Percentiles rank a stretch among this genome's conserved stretches.
Evolutionary conservation across 1,139 yeast genomes (phyloP).

Genomic region (Hyphopichia khmerensis): DNA sequence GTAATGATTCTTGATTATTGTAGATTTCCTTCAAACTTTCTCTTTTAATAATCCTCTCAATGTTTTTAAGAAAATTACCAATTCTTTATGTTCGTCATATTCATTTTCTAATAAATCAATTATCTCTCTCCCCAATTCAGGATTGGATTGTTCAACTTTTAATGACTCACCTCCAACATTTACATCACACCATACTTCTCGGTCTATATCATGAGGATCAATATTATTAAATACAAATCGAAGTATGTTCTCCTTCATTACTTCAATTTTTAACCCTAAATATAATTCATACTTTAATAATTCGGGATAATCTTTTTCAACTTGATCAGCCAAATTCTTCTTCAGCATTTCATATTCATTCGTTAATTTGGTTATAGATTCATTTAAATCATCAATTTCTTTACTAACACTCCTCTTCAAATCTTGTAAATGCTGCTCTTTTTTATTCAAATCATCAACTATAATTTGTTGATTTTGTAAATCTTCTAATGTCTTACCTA

Average conservation of each 20-base stretch:
- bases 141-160: conserved; percentile 27
- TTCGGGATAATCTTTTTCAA: conserved; percentile 36
- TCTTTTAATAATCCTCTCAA: conserved; percentile 25
- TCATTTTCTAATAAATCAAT: conserved; percentile 20
- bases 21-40: background rate
- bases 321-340: conserved; percentile 22
- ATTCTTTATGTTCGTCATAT: conserved; percentile 36
- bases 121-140: conserved; percentile 26
- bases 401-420: conserved; percentile 23
- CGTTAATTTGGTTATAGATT: conserved; percentile 19
- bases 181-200: conserved; percentile 37
- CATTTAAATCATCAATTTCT: conserved; percentile 26
- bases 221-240: conserved; percentile 42
- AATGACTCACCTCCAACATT: conserved; percentile 36
- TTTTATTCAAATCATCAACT: conserved; percentile 26
- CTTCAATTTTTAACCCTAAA: conserved; percentile 46
- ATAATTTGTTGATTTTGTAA: conserved; percentile 24
- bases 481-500: conserved; percentile 16
- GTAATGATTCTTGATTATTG: too few species aligned
- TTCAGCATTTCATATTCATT: conserved; percentile 17
- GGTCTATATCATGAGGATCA: conserved; percentile 37
- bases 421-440: conserved; percentile 19
- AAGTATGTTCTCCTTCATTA: conserved; percentile 33
- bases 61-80: conserved; percentile 38
- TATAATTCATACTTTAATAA: conserved; percentile 43